A percentile compares a stretch with the other conserved stretches of the same genome.
Evolutionary conservation across 2,329 filamentous ascomycete genomes (phyloP).

Genomic region (Cercospora berteroae): DNA sequence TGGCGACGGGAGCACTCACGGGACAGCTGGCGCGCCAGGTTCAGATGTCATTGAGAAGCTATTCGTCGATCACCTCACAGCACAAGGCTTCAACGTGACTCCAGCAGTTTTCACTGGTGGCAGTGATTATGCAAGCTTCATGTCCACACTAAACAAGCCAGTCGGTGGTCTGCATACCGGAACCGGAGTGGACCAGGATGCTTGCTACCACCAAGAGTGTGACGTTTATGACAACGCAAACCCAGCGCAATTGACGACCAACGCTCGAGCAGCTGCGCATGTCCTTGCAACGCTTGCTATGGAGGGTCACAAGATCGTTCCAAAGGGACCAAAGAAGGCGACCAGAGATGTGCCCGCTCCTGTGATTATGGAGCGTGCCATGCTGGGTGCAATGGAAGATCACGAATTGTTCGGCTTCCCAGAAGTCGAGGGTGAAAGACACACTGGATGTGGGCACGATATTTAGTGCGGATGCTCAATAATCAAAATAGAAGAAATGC

Average conservation of each 20-base stretch:
- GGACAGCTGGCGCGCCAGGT: constrained; percentile 14
- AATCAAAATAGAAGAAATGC: not conserved
- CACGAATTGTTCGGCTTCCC: constrained; percentile 9
- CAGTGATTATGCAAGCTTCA: constrained; percentile 26
- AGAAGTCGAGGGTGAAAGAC: constrained; percentile 8
- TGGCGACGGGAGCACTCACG: constrained; percentile 42
- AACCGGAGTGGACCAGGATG: constrained; percentile 40
- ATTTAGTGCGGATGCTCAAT: not conserved
- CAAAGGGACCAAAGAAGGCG: constrained; percentile 7
- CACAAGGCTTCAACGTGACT: constrained; percentile 23
- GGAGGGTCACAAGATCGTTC: constrained; percentile 17
- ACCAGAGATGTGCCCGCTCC: not conserved
- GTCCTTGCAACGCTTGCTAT: constrained; percentile 20
- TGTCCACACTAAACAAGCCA: constrained; percentile 22
- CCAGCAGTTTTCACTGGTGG: constrained; percentile 23
- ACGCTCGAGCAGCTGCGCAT: constrained; percentile 11
- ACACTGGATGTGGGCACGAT: constrained; percentile 10
- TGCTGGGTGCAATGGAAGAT: constrained; percentile 5
- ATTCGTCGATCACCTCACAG: constrained; percentile 21
- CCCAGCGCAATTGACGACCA: constrained; percentile 12
- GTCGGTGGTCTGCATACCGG: constrained; percentile 31
- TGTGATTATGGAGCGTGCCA: not conserved
- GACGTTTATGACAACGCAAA: constrained; percentile 49
- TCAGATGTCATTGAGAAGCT: constrained; percentile 23
- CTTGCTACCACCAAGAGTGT: constrained; percentile 40